phyloP scores from a whole-genome alignment of 495 filamentous ascomycete genomes.

The Entonaema liquescens region DNA sequence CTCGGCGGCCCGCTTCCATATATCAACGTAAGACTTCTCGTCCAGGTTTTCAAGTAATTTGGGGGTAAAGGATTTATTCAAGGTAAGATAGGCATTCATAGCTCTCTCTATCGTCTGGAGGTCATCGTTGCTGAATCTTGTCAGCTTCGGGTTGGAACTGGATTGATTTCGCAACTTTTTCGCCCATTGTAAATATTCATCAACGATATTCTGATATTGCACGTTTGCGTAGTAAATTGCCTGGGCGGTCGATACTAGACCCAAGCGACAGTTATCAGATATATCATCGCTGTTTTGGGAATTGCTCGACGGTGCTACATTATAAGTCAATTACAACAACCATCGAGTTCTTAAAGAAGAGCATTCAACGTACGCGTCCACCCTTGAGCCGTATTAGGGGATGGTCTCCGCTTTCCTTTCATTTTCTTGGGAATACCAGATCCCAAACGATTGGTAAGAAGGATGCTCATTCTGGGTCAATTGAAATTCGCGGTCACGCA shows the following conservation, averaged over 20 bases:
- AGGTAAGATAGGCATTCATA: neutral
- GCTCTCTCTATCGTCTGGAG: neutral
- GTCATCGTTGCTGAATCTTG: conserved; percentile 13
- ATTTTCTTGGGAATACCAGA: neutral
- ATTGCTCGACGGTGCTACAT: neutral
- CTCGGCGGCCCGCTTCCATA: conserved; percentile 25
- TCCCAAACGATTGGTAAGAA: neutral
- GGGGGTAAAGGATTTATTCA: neutral
- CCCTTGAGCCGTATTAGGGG: conserved; percentile 10
- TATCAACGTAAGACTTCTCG: conserved; percentile 18
- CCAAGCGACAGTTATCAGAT: conserved; percentile 3
- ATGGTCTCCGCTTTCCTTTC: conserved; percentile 11
- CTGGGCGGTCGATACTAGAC: conserved; percentile 14
- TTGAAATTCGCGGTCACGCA: neutral
- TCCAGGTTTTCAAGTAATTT: conserved; percentile 10
- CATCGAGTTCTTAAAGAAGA: neutral
- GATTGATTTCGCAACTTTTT: neutral
- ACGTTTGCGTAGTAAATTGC: conserved; percentile 16
- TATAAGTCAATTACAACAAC: neutral
- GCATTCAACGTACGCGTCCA: conserved; percentile 21
- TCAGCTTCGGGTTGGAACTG: neutral
- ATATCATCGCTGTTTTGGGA: neutral
- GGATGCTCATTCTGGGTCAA: neutral
- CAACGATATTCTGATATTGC: conserved; percentile 22
- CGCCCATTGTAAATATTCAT: conserved; percentile 20